phyloP scores from a whole-genome alignment of 768 basidiomycete genomes.

The Suillus ampliporus region DNA sequence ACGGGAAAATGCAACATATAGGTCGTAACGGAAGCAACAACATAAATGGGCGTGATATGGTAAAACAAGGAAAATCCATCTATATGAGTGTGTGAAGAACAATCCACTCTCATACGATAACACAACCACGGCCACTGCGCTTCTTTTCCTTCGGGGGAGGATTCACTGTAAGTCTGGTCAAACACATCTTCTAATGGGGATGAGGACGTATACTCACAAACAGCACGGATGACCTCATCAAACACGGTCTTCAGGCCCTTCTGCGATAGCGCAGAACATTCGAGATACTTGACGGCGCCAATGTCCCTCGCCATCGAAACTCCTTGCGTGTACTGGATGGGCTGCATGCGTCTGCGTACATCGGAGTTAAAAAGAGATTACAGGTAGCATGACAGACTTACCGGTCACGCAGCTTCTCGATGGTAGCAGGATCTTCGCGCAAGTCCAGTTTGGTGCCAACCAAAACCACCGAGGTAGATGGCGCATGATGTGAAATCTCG shows the following conservation, averaged over 20 bases:
- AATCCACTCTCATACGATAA: slow-evolving; percentile 65
- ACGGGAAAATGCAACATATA: slow-evolving; percentile 51
- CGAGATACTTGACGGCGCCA: slow-evolving; percentile 93
- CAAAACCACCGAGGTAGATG: slow-evolving; percentile 89
- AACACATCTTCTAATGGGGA: slow-evolving; percentile 13
- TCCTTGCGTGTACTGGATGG: slow-evolving; percentile 92
- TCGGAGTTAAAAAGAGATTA: slow-evolving; percentile 8
- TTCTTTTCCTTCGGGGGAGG: slow-evolving; percentile 68
- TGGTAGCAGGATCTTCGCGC: slow-evolving; percentile 91
- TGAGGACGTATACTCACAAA: slow-evolving; percentile 63
- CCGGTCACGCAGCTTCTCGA: slow-evolving; percentile 93
- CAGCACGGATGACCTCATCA: slow-evolving; percentile 97
- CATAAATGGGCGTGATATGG: slow-evolving; percentile 72
- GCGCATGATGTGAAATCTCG: slow-evolving; percentile 97
- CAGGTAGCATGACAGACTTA: slow-evolving; percentile 39
- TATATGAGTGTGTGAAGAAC: slow-evolving; percentile 33
- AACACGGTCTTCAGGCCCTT: slow-evolving; percentile 99
- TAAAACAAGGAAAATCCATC: slow-evolving; percentile 39
- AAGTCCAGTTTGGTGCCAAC: slow-evolving; percentile 98
- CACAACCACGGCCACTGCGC: slow-evolving; percentile 56
- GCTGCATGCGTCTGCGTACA: slow-evolving; percentile 81
- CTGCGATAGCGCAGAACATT: slow-evolving; percentile 96
- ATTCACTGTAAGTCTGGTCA: slow-evolving; percentile 58
- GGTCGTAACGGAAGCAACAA: slow-evolving; percentile 70
- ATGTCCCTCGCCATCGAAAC: slow-evolving; percentile 93